Base-by-base conservation (phyloP, 345 rosid genomes). In the Lumnitzera littorea region DNA sequence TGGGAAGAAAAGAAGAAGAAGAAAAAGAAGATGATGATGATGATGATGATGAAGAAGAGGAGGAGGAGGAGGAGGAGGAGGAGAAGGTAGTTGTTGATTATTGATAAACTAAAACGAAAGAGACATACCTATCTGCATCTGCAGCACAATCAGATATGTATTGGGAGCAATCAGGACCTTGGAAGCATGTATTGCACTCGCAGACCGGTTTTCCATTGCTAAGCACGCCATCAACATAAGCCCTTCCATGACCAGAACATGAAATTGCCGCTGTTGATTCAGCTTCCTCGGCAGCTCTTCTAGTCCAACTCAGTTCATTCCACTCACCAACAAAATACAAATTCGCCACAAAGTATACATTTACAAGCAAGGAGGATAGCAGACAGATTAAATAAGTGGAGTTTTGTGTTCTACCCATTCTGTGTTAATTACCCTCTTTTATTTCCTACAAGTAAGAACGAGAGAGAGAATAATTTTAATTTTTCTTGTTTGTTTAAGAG, bases 211-310 rank as follows among this genome's bases (percentile, higher is more conserved):
- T 27, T 27, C 72, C 80, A 2, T 54, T 73, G 53, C 55, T 73
- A 6, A 49, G 46, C 53, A 75, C 62, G 55, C 95, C 83, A 50
- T 90, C 97, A 60, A 87, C 47, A 57, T 51, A 90, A n/a, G 84
- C 90, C 72, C 81, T 76, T 4, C 95, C 91, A 31, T 87, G 91
- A 54, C 90, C 87, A 0, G 89, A 87, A 60, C 97, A 90, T 10
- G 80, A 43, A 24, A 78, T 53, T 17, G 78, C 76, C 0, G 95
- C 91, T 66, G 69, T 91, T 2, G 60, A 50, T 58, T 87, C 91
- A 3, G 91, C 91, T 74, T 87, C 90, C 2, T 0, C 55, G 7
- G 88, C 90, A 0, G 90, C 90, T 64, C 17, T 68, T 25, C 43
- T 29, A 63, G 73, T 85, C 97, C 97, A 90, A 23, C 82, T 78